Evolutionary conservation across 257 asterid species (phyloP), one percentile per base, ranked within the genome.

Genomic region (Buddleja alternifolia): DNA sequence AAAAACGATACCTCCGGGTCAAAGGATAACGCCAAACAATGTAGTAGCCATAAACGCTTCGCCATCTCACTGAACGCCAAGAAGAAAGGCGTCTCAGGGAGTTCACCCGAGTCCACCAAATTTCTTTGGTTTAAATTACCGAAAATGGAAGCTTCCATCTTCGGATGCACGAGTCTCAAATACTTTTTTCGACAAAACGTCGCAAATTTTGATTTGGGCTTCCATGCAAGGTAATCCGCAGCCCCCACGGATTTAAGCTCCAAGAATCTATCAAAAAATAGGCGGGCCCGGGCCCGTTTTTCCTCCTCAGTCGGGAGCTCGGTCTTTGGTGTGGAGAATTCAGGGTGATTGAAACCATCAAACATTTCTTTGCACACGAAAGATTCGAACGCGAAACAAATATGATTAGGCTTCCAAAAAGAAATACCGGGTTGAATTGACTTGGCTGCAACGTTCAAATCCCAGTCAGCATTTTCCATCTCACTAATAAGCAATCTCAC

Each of bases 31-130:
- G 94, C 95, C 75, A 92, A 69, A 72, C 94, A 85, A 37, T 85
- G 96, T 39, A 89, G 73, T 8, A 85, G 81, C 98, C 96, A 92
- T 0, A 87, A 63, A 20, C 89, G 83, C 70, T 87, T 92, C 0
- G 96, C 88, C 98, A 92, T 87, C 68, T 89, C 95, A 2, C 75
- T 68, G 16, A 81, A 89, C 2, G 79, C 63, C 8, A 54, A 15
- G 71, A 89, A 87, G 81, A 89, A 87, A 0, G 82, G 64, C 0
- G 94, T 78, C 66, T 85, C 94, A 0, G 95, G 94, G 32, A 67
- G 50, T 54, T 83, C 86, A 4, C 92, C 90, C 0, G 89, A 76
- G 9, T 39, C 56, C 55, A 89, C 74, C 36, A 57, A n/a, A 55
- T 78, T 68, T 67, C 95, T 75, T 53, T 65, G 85, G 20, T 80